Evolutionary conservation across 2,329 filamentous ascomycete species (phyloP), one percentile per base, ranked within the genome.

Genomic region (Hypoxylon sp.): DNA sequence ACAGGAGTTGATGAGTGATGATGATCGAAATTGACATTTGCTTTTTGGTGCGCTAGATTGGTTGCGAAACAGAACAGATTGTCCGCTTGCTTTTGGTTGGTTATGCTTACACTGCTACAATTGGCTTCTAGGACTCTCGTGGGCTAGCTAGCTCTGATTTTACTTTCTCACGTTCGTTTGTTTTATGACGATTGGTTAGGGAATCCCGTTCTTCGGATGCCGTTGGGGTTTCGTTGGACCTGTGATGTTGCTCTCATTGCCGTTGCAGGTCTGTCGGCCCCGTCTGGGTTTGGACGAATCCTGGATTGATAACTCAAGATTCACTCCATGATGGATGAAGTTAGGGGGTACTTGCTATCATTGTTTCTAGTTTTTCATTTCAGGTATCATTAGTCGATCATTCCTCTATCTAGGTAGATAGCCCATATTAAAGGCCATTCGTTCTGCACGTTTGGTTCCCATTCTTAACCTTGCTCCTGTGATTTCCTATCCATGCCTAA

Each of bases 341-440:
- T 26, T 11, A n/a, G 24, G 54, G 26, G 42, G 19, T 51, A 42
- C 35, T 67, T 33, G 17, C 47, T 50, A 31, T 61, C n/a, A 13
- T 58, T 57, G 26, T 66, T 47, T 52, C 42, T 59, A 59, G 59
- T 60, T 67, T 42, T 51, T 60, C 46, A 35, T 64, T 67, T 63
- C 55, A 71, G 66, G 55, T 74, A 71, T 71, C 64, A 71, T 74
- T 66, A 72, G 69, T 69, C 60, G 62, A 61, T 70, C 70, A 60
- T 71, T 71, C 61, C 52, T 17, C 65, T 59, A 60, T 67, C 66
- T 65, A 62, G 59, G 55, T 66, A 71, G 63, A 69, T 64, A 64
- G 63, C 60, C 46, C 59, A 59, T 69, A 67, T 59, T 67, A 58
- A 61, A 68, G 63, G 63, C 60, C 71, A 65, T 75, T 73, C 62